These are phyloP conservation scores for Herpetospermum pedunculosum DNA, from an alignment of 306 rosid genomes.

Conservation along the genomic window DNA sequence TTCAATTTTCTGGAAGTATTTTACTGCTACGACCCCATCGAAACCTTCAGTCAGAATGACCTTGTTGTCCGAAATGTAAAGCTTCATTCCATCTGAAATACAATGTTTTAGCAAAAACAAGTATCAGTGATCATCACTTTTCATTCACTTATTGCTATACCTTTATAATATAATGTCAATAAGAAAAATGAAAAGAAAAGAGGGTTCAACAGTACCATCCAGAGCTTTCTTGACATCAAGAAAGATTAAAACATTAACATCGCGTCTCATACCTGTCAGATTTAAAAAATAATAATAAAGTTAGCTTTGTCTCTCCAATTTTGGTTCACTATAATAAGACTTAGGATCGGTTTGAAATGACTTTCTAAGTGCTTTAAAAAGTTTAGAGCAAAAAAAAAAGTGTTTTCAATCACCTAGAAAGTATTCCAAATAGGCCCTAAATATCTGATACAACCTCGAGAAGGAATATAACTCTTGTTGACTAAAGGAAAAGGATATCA, in stretches of 20 bases:
- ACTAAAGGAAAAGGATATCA: neutral
- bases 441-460: neutral
- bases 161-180: neutral
- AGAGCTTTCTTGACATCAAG: slow-evolving; percentile 67
- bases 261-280: slow-evolving; percentile 68
- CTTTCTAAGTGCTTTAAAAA: too few species aligned
- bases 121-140: neutral
- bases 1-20: slow-evolving; percentile 68
- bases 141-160: neutral
- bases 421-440: too few species aligned
- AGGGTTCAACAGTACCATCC: slow-evolving; percentile 37
- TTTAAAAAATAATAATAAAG: neutral
- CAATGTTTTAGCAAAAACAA: neutral
- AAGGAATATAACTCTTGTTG: neutral
- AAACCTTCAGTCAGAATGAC: slow-evolving; percentile 83
- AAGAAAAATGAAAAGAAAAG: neutral
- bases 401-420: too few species aligned
- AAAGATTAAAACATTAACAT: slow-evolving; percentile 62
- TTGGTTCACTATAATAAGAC: neutral
- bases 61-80: slow-evolving; percentile 79
- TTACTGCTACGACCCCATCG: slow-evolving; percentile 58
- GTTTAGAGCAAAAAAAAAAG: too few species aligned
- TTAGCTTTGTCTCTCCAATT: neutral
- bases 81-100: slow-evolving; percentile 77
- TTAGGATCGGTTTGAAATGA: too few species aligned